Base-by-base conservation (phyloP, 805 yeast genomes). In the Candida ipomoeae region DNA sequence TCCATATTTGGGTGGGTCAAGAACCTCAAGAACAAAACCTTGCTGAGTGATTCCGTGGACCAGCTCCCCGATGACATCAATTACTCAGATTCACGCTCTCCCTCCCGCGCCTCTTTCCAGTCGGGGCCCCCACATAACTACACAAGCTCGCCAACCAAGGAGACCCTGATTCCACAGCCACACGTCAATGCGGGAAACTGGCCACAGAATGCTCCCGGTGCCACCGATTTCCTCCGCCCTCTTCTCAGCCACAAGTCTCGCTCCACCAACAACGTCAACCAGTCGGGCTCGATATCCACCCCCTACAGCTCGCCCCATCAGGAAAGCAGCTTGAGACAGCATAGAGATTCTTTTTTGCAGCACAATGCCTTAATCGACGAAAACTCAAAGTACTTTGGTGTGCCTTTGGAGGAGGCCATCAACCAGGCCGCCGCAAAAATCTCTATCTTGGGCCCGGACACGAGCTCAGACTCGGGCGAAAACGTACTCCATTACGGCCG, bases 401-500 rank as follows among this genome's bases (percentile, higher is more conserved):
- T 85, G 3, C 81, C 92, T 1, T 73, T 94, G 33, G 80, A 78
- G 10, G 78, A 79, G 26, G 88, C 96, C 14, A 76, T 92, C 44
- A 68, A 77, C 33, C 78, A 84, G 52, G 96, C 98, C 0, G 83
- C 84, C 51, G 96, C 91, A 15, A 78, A 81, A 44, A 87, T 89
- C 48, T 80, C 84, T 35, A 80, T 87, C 6, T 74, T 85, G 40
- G 79, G 80, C 55, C 76, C 78, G 60, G 70, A 67, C 21, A 15
- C 51, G 11, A 40, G 49, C 21, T 33, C 44, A 11, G 51, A 51
- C 32, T 63, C 75, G 59, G 66, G 80, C 41, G 81, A 82, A 54
- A 84, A 83, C 26, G 80, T 83, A 51, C 80, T 87, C 32, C 82
- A 84, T 45, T 94, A 89, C 64, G 99, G 98, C 20, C 75, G 83